Evolutionary conservation across 441 rosid species (phyloP), one percentile per base, ranked within the genome.

Genomic region (Biscutella laevigata): DNA sequence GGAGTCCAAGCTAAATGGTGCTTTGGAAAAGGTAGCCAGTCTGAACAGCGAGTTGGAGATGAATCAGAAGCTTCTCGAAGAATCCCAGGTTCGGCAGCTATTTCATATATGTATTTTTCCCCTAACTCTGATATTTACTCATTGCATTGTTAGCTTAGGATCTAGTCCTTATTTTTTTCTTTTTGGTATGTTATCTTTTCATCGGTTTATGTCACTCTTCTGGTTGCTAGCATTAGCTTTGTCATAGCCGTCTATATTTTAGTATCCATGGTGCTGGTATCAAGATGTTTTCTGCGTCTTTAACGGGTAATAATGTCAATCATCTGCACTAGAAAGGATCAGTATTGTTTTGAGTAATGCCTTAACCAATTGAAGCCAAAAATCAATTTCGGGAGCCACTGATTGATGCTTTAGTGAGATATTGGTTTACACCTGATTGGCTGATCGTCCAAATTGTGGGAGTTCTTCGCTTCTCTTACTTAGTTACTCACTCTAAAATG

Each of bases 41-140:
- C 81, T 89, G 28, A 67, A 76, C 47, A 75, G 73, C 74, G 95
- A 94, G 51, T 61, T 94, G 66, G 97, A 94, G 65, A 69, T 49
- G 41, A 83, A 74, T 69, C 81, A 49, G 75, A 86, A 86, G 75
- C 96, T 89, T 47, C 96, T 83, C 8, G 83, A 89, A 69, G 99
- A 94, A 82, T 94, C 95, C 62, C 96, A 89, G 97, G 99, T 94
- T 71, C 44, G 40, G 20, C 33, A 8, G 9, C n/a, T n/a, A 33
- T 50, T 40, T 53, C 28, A 30, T 17, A 8, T 13, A 21, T n/a
- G 37, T 44, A 32, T 27, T 1, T 22, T 30, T 43, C 12, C 24
- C 44, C 24, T 10, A 44, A 9, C 48, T 53, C 20, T 52, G 17
- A 9, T 14, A 36, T 65, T 21, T 28, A 6, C 44, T 37, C 21